Evolutionary conservation across 441 rosid species (phyloP).

Genomic region (Metrosideros polymorpha): DNA sequence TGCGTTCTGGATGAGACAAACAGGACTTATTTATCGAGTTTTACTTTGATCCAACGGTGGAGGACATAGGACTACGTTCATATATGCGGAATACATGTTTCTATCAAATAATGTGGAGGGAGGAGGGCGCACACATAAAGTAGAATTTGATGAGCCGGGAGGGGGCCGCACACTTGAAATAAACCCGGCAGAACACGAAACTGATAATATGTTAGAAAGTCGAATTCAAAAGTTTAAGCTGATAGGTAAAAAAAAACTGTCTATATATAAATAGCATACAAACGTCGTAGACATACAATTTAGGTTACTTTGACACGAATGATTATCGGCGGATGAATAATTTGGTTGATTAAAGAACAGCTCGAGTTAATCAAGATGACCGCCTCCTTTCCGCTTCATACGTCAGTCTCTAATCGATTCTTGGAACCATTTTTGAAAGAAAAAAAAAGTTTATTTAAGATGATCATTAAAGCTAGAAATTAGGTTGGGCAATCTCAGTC

Average conservation of each 20-base stretch:
- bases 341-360: neutral
- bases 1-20: neutral
- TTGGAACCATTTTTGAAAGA: too few species aligned
- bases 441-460: too few species aligned
- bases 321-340: neutral
- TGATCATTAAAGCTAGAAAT: neutral
- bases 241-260: rapidly evolving
- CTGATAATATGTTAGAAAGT: neutral
- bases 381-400: neutral
- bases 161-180: neutral
- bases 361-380: neutral
- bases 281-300: rapidly evolving
- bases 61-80: neutral
- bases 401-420: too few species aligned
- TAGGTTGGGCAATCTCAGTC: neutral
- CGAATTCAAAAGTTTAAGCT: rapidly evolving
- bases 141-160: neutral
- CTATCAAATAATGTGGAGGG: neutral
- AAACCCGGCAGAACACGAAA: rapidly evolving
- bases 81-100: neutral
- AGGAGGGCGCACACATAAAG: neutral
- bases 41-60: neutral
- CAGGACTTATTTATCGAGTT: neutral
- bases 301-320: neutral
- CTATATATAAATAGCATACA: neutral